These are phyloP conservation scores for Penicillium fimorum DNA, from an alignment of 495 filamentous ascomycete species.

Conservation along the genomic window DNA sequence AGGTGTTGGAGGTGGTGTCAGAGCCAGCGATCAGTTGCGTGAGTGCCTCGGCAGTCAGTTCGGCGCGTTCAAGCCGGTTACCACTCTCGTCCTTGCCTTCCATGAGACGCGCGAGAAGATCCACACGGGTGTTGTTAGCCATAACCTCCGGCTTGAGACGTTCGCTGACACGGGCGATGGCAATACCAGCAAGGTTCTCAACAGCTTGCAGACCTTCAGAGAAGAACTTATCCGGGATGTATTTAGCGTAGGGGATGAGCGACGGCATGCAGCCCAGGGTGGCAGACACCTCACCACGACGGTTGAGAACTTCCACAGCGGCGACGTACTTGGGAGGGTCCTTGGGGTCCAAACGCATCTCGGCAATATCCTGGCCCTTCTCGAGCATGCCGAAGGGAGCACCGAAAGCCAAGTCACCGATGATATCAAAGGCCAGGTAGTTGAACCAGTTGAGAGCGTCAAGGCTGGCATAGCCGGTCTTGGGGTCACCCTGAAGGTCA, in stretches of 20 bases:
- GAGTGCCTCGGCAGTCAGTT: conserved; percentile 83
- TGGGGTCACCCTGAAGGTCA: conserved; percentile 42
- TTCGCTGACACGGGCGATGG: conserved; percentile 74
- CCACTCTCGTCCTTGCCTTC: conserved; percentile 83
- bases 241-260: conserved; percentile 51
- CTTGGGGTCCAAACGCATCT: conserved; percentile 52
- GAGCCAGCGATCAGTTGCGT: conserved; percentile 90
- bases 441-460: conserved; percentile 93
- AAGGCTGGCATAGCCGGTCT: conserved; percentile 56
- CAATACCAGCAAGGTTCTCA: conserved; percentile 58
- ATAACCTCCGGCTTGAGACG: conserved; percentile 63
- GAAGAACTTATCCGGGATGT: conserved; percentile 54
- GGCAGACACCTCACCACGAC: conserved; percentile 53
- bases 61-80: conserved; percentile 66
- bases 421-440: conserved; percentile 90
- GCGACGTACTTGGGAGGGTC: conserved; percentile 46
- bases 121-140: conserved; percentile 61
- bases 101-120: conserved; percentile 80
- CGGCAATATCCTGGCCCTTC: conserved; percentile 57
- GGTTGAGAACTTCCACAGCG: conserved; percentile 55
- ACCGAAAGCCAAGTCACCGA: conserved; percentile 62
- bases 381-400: conserved; percentile 55
- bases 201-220: conserved; percentile 48
- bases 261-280: conserved; percentile 48
- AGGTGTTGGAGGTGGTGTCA: conserved; percentile 88